These are phyloP conservation scores for Periglandula ipomoeae DNA, from an alignment of 2,329 filamentous ascomycete species.

Conservation along the genomic window DNA sequence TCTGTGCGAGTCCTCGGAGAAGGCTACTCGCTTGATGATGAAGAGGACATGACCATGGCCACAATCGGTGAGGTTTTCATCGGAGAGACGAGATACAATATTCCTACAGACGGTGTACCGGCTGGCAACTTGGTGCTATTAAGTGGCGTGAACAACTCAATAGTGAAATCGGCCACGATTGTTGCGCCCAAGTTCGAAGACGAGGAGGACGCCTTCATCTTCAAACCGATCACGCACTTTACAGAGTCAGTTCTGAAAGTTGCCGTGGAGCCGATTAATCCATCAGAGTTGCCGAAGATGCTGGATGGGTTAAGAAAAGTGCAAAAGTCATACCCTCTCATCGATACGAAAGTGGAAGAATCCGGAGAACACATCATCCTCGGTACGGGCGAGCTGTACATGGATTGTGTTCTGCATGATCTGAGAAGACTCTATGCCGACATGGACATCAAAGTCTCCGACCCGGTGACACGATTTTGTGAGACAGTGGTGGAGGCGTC, in stretches of 20 bases:
- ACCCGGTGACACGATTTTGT: constrained; percentile 94
- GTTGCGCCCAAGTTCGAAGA: constrained; percentile 72
- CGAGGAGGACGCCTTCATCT: constrained; percentile 90
- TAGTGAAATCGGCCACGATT: constrained; percentile 93
- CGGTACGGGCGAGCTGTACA: constrained; percentile 96
- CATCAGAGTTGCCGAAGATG: constrained; percentile 97
- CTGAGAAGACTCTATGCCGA: constrained; percentile 88
- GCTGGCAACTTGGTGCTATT: constrained; percentile 92
- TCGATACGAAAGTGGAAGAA: constrained; percentile 95
- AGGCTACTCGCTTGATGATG: constrained; percentile 90
- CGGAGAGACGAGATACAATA: constrained; percentile 85
- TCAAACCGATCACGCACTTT: constrained; percentile 86
- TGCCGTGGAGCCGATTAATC: constrained; percentile 95
- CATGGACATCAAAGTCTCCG: constrained; percentile 98
- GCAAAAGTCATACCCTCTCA: constrained; percentile 94
- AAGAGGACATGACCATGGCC: constrained; percentile 90
- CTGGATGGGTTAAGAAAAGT: constrained; percentile 91
- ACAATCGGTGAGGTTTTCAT: constrained; percentile 84
- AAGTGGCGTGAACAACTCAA: constrained; percentile 90
- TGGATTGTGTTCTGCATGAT: constrained; percentile 97
- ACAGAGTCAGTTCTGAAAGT: constrained; percentile 98
- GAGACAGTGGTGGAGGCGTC: constrained; percentile 97
- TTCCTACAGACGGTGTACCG: constrained; percentile 82
- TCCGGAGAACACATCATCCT: constrained; percentile 93
- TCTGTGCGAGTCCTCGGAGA: constrained; percentile 89